These are phyloP conservation scores for Fraxinus xanthoxyloides DNA, from an alignment of 305 asterid genomes.

Conservation along the genomic window DNA sequence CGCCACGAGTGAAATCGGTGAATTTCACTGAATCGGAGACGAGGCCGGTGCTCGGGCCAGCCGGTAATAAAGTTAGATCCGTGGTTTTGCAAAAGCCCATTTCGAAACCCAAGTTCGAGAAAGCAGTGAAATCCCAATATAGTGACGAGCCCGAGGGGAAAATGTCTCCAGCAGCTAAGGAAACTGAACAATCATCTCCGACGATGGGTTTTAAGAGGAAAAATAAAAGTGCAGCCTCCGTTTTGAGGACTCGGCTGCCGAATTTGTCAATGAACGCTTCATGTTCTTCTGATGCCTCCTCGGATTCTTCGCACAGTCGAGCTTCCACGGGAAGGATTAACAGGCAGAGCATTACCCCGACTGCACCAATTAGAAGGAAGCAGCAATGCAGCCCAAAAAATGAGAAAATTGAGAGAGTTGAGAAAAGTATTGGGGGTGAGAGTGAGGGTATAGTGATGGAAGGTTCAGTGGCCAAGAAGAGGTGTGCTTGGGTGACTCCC, in stretches of 20 bases:
- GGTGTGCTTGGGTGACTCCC: slow-evolving; percentile 91
- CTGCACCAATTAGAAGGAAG: slow-evolving; percentile 37
- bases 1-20: slow-evolving; percentile 60
- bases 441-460: slow-evolving; percentile 38
- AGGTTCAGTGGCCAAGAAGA: slow-evolving; percentile 51
- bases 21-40: slow-evolving; percentile 54
- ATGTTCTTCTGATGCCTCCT: slow-evolving; percentile 87
- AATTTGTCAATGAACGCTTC: slow-evolving; percentile 75
- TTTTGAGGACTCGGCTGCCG: slow-evolving; percentile 62
- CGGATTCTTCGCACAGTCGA: slow-evolving; percentile 78
- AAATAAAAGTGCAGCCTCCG: slow-evolving; percentile 38
- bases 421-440: slow-evolving; percentile 41
- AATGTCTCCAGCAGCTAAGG: slow-evolving; percentile 45
- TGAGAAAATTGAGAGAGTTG: slow-evolving; percentile 43
- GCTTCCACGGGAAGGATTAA: slow-evolving; percentile 75
- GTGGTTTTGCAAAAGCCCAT: slow-evolving; percentile 52
- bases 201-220: slow-evolving; percentile 44
- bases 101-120: slow-evolving; percentile 41
- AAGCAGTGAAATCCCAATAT: slow-evolving; percentile 32
- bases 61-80: slow-evolving; percentile 72
- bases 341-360: slow-evolving; percentile 38
- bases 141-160: slow-evolving; percentile 40
- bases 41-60: slow-evolving; percentile 78
- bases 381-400: slow-evolving; percentile 44
- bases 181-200: slow-evolving; percentile 39